Conservation (phyloP, 225 moss, liverwort and hornwort genomes). For the Polytrichum commune region DNA sequence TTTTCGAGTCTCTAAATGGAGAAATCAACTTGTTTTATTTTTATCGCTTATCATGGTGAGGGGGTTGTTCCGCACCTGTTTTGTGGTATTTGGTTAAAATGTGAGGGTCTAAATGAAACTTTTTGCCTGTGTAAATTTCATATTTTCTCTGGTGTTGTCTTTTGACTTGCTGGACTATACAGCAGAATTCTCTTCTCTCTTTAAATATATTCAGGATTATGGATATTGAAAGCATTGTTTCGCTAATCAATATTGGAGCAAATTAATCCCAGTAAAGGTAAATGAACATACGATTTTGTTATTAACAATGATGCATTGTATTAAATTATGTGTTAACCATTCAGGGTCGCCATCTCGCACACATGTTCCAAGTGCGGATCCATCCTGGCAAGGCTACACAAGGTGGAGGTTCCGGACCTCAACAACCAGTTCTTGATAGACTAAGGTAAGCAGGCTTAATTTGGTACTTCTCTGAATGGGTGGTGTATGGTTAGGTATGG, state of each 20-base stretch:
- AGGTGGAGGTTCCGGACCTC: slow-evolving; percentile 45
- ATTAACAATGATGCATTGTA: slow-evolving; percentile 12
- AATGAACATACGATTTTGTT: slow-evolving; percentile 1
- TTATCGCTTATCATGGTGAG: no score
- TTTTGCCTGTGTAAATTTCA: no score
- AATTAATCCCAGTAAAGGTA: slow-evolving; percentile 28
- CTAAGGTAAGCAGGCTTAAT: no score
- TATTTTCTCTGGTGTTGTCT: no score
- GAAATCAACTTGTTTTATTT: no score
- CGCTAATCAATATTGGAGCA: neutral
- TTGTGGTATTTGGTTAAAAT: neutral
- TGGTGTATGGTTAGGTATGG: no score
- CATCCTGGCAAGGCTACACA: slow-evolving; percentile 51
- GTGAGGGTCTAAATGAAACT: neutral
- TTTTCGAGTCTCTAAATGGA: no score
- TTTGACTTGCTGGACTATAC: neutral
- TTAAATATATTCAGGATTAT: neutral
- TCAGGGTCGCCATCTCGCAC: slow-evolving; percentile 40
- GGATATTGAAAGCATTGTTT: neutral
- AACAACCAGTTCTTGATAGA: neutral
- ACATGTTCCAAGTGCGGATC: slow-evolving; percentile 23
- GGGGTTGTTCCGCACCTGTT: no score
- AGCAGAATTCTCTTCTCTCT: neutral
- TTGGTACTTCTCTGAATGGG: no score
- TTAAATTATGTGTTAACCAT: slow-evolving; percentile 18